Conservation (phyloP, 2,329 filamentous ascomycete genomes). For the Hymenoscyphus albidus region DNA sequence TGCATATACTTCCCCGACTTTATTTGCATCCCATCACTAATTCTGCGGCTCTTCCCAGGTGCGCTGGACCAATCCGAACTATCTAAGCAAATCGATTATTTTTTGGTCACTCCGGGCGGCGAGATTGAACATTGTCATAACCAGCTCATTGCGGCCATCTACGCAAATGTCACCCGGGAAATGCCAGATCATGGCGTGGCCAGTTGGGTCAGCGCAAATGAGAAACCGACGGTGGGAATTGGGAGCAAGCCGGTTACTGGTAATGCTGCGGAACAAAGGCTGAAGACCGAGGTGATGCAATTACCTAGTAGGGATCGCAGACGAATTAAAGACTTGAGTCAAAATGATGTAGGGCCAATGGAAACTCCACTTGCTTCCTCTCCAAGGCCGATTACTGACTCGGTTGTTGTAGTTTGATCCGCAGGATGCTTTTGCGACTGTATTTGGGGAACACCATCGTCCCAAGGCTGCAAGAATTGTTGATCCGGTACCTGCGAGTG, state of each 20-base stretch:
- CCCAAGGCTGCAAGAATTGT: slow-evolving; percentile 42
- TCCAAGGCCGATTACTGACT: slow-evolving; percentile 1
- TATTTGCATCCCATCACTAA: slow-evolving; percentile 29
- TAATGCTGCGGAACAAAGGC: slow-evolving; percentile 60
- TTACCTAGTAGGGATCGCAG: slow-evolving; percentile 62
- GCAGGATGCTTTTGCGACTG: slow-evolving; percentile 31
- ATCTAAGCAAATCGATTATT: slow-evolving; percentile 55
- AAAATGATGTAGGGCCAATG: slow-evolving; percentile 52
- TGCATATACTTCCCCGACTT: neutral
- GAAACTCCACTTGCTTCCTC: neutral
- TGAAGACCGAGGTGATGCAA: slow-evolving; percentile 69
- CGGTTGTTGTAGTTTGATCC: slow-evolving; percentile 30
- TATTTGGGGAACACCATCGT: slow-evolving; percentile 36
- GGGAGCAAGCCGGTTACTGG: slow-evolving; percentile 60
- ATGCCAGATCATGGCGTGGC: slow-evolving; percentile 65
- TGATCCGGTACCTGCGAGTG: slow-evolving; percentile 63
- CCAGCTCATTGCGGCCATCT: slow-evolving; percentile 62
- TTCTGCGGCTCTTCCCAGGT: slow-evolving; percentile 41
- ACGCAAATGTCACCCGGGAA: slow-evolving; percentile 66
- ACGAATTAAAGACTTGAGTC: slow-evolving; percentile 61
- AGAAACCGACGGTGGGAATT: slow-evolving; percentile 56
- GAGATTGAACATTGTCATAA: slow-evolving; percentile 64
- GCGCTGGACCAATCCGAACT: slow-evolving; percentile 61
- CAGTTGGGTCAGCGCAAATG: slow-evolving; percentile 68
- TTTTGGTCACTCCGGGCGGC: slow-evolving; percentile 49